Percentiles rank a stretch among this genome's conserved stretches.
Evolutionary conservation across 2,329 filamentous ascomycete species (phyloP).

Genomic region (Fusarium equiseti): DNA sequence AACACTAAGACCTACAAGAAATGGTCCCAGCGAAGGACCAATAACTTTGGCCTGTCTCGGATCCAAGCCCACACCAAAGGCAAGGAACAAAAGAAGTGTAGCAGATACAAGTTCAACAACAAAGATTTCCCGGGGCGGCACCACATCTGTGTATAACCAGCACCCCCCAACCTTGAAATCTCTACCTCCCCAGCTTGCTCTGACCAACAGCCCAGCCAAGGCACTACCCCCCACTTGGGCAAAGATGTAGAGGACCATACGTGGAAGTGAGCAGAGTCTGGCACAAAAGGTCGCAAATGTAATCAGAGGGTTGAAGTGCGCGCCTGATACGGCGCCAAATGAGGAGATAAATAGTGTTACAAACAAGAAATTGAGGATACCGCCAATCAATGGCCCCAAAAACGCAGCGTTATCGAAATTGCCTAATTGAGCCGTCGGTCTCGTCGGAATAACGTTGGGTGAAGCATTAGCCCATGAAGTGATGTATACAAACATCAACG

Average conservation of each 20-base stretch:
- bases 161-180: constrained; percentile 51
- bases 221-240: constrained; percentile 61
- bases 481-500: constrained; percentile 40
- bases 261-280: constrained; percentile 62
- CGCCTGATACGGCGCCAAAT: constrained; percentile 62
- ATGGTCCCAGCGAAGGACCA: constrained; percentile 62
- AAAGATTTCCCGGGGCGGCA: constrained; percentile 52
- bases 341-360: constrained; percentile 64
- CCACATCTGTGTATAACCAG: constrained; percentile 43
- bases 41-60: constrained; percentile 63
- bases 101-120: constrained; percentile 62
- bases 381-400: constrained; percentile 48
- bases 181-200: constrained; percentile 47
- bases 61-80: constrained; percentile 66
- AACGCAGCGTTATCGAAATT: constrained; percentile 47
- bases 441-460: constrained; percentile 18
- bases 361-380: constrained; percentile 48
- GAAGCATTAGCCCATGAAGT: constrained; percentile 36
- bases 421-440: constrained; percentile 31
- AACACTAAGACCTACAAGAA: constrained; percentile 60
- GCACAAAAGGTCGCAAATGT: constrained; percentile 66
- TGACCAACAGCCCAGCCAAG: constrained; percentile 43
- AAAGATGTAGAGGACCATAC: constrained; percentile 61
- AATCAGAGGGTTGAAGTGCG: constrained; percentile 67
- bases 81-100: constrained; percentile 62